A percentile compares a stretch with the other conserved stretches of the same genome.
These are phyloP conservation scores for Pseudocercospora macadamiae DNA, from an alignment of 2,329 filamentous ascomycete species.

Conservation along the genomic window DNA sequence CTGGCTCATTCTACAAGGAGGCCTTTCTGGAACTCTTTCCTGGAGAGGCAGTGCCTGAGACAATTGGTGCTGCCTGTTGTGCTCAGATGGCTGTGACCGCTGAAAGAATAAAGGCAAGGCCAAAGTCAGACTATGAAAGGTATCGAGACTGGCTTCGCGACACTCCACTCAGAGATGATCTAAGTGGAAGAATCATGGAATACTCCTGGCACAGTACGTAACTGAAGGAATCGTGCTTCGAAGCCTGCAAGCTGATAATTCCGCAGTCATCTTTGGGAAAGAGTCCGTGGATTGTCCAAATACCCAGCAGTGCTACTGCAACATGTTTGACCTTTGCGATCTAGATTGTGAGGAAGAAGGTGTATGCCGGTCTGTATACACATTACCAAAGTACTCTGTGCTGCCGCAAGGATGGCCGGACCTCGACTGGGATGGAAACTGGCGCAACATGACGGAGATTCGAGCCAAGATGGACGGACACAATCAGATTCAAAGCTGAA, in stretches of 20 bases:
- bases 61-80: slow-evolving; percentile 57
- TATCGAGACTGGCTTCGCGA: slow-evolving; percentile 54
- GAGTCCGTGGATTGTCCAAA: slow-evolving; percentile 11
- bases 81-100: slow-evolving; percentile 58
- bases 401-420: slow-evolving; percentile 20
- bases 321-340: slow-evolving; percentile 11
- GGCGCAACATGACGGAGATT: slow-evolving; percentile 16
- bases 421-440: slow-evolving; percentile 11
- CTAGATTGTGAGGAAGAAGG: slow-evolving; percentile 9
- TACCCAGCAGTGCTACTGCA: slow-evolving; percentile 16
- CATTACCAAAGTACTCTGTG: neutral
- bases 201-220: slow-evolving; percentile 61
- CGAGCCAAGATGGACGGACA: slow-evolving; percentile 2
- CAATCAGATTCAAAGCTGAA: neutral
- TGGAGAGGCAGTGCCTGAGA: slow-evolving; percentile 42
- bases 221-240: neutral
- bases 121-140: slow-evolving; percentile 52
- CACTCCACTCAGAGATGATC: slow-evolving; percentile 51
- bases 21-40: slow-evolving; percentile 57
- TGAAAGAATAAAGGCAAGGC: slow-evolving; percentile 50
- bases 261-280: slow-evolving; percentile 17
- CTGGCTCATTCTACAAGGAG: slow-evolving; percentile 52
- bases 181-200: slow-evolving; percentile 59
- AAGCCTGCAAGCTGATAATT: neutral
- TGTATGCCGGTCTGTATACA: slow-evolving; percentile 9